A percentile compares a stretch with the other conserved stretches of the same genome.
Conservation (phyloP, 371 early-diverging fungal species). For the Apophysomyces sp. region DNA sequence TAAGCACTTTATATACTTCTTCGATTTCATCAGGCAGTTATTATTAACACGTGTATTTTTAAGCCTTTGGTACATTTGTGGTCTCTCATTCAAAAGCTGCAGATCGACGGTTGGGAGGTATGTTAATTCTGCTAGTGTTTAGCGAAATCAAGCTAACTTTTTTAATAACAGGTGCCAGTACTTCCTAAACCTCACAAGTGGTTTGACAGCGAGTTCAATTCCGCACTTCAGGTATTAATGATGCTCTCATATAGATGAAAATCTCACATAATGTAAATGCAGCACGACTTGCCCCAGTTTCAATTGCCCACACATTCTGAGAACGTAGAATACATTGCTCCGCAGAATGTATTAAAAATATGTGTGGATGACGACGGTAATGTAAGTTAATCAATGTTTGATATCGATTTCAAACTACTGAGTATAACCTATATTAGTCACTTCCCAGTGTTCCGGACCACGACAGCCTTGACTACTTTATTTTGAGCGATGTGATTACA, state of each 20-base stretch:
- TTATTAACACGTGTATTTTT: neutral
- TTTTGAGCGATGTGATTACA: constrained; percentile 75
- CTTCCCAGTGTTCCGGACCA: constrained; percentile 50
- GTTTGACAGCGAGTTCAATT: constrained; percentile 56
- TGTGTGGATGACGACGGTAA: constrained; percentile 43
- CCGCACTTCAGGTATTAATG: constrained; percentile 42
- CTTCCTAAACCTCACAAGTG: constrained; percentile 58
- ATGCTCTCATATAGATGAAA: neutral
- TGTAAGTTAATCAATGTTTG: constrained; percentile 6
- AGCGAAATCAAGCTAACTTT: neutral
- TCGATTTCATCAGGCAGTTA: neutral
- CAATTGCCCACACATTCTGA: constrained; percentile 43
- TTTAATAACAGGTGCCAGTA: constrained; percentile 33
- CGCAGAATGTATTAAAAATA: constrained; percentile 37
- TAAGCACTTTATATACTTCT: constrained; percentile 24
- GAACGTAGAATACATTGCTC: constrained; percentile 21
- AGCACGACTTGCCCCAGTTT: constrained; percentile 64
- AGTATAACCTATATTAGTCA: constrained; percentile 3
- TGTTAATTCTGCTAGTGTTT: neutral
- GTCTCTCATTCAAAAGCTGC: constrained; percentile 61
- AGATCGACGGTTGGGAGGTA: constrained; percentile 65
- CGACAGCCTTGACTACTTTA: constrained; percentile 63
- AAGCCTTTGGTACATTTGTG: constrained; percentile 70
- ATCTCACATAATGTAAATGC: constrained; percentile 1
- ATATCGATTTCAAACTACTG: neutral